Evolutionary conservation across 129 eudicot species (phyloP).

Genomic region (Pulicaria dysenterica): DNA sequence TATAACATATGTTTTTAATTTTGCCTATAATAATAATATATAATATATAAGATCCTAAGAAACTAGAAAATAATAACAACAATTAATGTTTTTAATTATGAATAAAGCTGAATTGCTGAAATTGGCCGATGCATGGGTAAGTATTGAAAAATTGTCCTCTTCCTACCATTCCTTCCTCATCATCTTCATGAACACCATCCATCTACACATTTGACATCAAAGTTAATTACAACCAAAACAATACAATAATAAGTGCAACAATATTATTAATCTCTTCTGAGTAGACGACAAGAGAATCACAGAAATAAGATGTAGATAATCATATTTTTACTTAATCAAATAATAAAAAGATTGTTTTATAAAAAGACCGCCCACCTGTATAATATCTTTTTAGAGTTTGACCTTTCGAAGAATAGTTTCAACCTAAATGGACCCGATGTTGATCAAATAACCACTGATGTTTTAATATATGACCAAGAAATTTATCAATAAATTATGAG

Average conservation of each 20-base stretch:
- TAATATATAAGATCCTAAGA: constrained; percentile 8
- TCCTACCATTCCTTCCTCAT: constrained; percentile 28
- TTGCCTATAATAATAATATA: background rate
- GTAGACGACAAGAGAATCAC: no score
- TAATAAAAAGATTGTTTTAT: no score
- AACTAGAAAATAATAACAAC: background rate
- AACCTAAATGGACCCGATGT: background rate
- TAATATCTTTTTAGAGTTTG: no score
- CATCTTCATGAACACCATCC: constrained; percentile 59
- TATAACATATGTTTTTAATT: background rate
- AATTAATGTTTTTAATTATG: constrained; percentile 14
- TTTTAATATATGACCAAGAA: no score
- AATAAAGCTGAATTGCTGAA: constrained; percentile 34
- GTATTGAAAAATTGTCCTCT: constrained; percentile 41
- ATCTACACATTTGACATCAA: constrained; percentile 43
- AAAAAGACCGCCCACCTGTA: no score
- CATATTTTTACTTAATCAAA: no score
- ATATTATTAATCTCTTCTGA: no score
- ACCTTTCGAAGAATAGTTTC: no score
- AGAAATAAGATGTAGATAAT: no score
- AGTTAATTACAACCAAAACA: constrained; percentile 1
- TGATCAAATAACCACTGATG: background rate
- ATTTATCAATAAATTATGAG: background rate
- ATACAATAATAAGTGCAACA: no score
- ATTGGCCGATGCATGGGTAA: constrained; percentile 22